Percentiles rank a stretch among this genome's conserved stretches.
These are phyloP conservation scores for Citrus trifoliata DNA, from an alignment of 345 rosid genomes.

Conservation along the genomic window DNA sequence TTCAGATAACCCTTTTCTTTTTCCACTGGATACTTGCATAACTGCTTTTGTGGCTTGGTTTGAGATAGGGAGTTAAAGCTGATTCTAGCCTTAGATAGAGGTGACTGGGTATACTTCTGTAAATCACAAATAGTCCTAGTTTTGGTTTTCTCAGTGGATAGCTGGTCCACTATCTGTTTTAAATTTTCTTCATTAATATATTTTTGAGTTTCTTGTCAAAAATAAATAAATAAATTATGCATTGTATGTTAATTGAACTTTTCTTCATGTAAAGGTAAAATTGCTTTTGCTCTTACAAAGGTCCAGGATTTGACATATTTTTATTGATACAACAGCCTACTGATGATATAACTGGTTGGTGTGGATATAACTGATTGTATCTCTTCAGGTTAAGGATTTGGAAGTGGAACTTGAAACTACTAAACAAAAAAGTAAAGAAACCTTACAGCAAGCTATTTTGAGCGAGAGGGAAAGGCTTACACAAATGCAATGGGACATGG, in stretches of 20 bases:
- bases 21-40: neutral
- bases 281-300: neutral
- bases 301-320: neutral
- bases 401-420: constrained; percentile 92
- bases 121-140: no score
- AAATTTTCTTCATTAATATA: no score
- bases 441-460: constrained; percentile 80
- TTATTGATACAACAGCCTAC: neutral
- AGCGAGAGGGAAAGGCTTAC: constrained; percentile 85
- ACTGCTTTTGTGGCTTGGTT: neutral
- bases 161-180: no score
- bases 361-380: constrained; percentile 11
- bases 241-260: neutral
- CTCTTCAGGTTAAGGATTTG: constrained; percentile 79
- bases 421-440: constrained; percentile 87
- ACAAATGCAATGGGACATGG: constrained; percentile 99
- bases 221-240: neutral
- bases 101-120: no score
- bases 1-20: neutral
- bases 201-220: no score
- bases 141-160: no score
- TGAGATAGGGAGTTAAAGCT: no score
- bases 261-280: neutral
- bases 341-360: neutral
- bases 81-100: no score